Base-by-base conservation (phyloP, 345 rosid genomes). In the Hibiscus syriacus region DNA sequence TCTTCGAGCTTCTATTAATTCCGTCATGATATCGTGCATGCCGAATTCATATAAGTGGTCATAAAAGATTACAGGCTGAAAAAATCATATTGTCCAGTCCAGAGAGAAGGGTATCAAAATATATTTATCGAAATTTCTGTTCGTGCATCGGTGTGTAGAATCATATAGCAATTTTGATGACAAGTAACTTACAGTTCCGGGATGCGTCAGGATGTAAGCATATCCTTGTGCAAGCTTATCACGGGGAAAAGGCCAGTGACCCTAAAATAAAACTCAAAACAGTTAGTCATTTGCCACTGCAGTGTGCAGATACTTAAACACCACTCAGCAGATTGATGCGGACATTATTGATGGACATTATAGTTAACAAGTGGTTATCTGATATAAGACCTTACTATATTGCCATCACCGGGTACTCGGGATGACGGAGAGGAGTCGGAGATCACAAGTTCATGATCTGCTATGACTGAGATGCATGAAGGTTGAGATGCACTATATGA, bases 161-260 rank as follows among this genome's bases (percentile, higher is more conserved):
- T 41, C 13, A 25, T 63, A 22, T 6, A 16, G 45, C 34, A 29
- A 19, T 30, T 29, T 20, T 14, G 19, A 53, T 25, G 54, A 59
- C 7, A 56, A 17, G 38, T 45, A 72, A 68, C 76, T 76, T 57
- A 81, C 84, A 27, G 83, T 82, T 65, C 83, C 83, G 8, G 86
- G 83, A 79, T 82, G 86, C 22, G 86, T 79, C 71, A 82, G 58
- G 62, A 82, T 82, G 74, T 82, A 80, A 14, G 80, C 83, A 61
- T 82, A 79, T 70, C 86, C 86, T 8, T 79, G 80, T 22, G 66
- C 57, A 56, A 79, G 78, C 73, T 82, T 82, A 34, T 77, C 86
- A 19, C 81, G 72, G 23, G 83, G 86, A 52, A 82, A 82, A 32
- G 83, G 83, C 85, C 85, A 82, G 46, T 82, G 85, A 53, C 86